These are phyloP conservation scores for Fermentozyma sake DNA, from an alignment of 1,139 yeast species.

Conservation along the genomic window DNA sequence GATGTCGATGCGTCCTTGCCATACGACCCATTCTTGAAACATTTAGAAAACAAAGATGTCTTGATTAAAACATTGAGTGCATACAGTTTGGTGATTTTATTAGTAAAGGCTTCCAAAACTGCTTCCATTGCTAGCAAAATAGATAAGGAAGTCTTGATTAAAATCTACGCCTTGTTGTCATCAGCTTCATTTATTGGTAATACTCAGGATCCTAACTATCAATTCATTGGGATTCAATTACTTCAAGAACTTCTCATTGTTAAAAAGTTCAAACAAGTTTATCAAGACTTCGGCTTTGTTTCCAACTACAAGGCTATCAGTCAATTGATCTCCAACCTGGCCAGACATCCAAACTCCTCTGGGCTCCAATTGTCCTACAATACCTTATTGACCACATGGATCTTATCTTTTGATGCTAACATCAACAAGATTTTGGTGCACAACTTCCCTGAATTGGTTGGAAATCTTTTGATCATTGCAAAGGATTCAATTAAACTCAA, in stretches of 20 bases:
- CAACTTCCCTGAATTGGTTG: slow-evolving; percentile 58
- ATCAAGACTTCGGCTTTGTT: slow-evolving; percentile 50
- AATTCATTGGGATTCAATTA: slow-evolving; percentile 65
- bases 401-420: slow-evolving; percentile 64
- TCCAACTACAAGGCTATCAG: slow-evolving; percentile 52
- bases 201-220: slow-evolving; percentile 46
- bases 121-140: slow-evolving; percentile 8
- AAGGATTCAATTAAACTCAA: slow-evolving; percentile 89
- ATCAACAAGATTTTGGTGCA: slow-evolving; percentile 54
- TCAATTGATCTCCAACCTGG: slow-evolving; percentile 27
- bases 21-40: slow-evolving; percentile 50
- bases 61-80: slow-evolving; percentile 44
- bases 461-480: slow-evolving; percentile 41
- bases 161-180: slow-evolving; percentile 42
- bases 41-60: slow-evolving; percentile 44
- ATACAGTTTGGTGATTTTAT: slow-evolving; percentile 41
- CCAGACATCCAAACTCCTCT: slow-evolving; percentile 44
- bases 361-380: slow-evolving; percentile 84
- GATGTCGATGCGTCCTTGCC: slow-evolving; percentile 48
- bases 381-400: slow-evolving; percentile 76
- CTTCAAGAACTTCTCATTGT: slow-evolving; percentile 57
- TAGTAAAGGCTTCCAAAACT: slow-evolving; percentile 23
- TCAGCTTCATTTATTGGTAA: slow-evolving; percentile 39
- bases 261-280: slow-evolving; percentile 54
- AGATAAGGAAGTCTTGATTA: slow-evolving; percentile 34